Percentiles rank a stretch among this genome's conserved stretches.
Conservation (phyloP, 1,139 yeast genomes). For the Suhomyces coccinellae region DNA sequence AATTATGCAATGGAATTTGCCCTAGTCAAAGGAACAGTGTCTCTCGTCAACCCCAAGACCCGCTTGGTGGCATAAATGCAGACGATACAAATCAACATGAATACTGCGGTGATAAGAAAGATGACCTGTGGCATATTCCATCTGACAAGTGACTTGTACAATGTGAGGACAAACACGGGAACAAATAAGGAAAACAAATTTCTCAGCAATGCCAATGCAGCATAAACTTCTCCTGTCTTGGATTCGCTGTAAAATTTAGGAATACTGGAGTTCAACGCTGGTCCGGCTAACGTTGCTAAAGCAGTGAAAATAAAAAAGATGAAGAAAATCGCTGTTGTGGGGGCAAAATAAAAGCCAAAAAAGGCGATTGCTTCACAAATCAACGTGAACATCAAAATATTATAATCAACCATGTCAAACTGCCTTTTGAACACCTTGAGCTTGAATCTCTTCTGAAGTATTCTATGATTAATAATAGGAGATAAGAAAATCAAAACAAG, state of each 20-base stretch:
- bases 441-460: constrained; percentile 28
- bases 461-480: constrained; percentile 32
- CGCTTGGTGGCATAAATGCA: constrained; percentile 6
- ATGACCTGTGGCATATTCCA: constrained; percentile 13
- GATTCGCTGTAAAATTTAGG: constrained; percentile 52
- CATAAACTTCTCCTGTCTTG: constrained; percentile 54
- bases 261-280: constrained; percentile 50
- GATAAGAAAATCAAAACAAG: constrained; percentile 33
- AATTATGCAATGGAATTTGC: constrained; percentile 10
- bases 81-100: constrained; percentile 2
- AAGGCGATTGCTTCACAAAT: constrained; percentile 46
- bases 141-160: constrained; percentile 30
- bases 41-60: constrained; percentile 8
- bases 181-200: constrained; percentile 37
- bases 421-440: constrained; percentile 38
- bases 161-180: constrained; percentile 40
- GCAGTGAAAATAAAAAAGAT: constrained; percentile 35
- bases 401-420: constrained; percentile 58
- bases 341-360: constrained; percentile 18
- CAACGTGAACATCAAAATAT: constrained; percentile 33
- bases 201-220: constrained; percentile 49
- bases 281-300: constrained; percentile 45
- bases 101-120: constrained; percentile 9
- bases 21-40: constrained; percentile 10
- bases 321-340: constrained; percentile 10